Conservation (phyloP, 495 filamentous ascomycete genomes). For the Aspergillus mulundensis region DNA sequence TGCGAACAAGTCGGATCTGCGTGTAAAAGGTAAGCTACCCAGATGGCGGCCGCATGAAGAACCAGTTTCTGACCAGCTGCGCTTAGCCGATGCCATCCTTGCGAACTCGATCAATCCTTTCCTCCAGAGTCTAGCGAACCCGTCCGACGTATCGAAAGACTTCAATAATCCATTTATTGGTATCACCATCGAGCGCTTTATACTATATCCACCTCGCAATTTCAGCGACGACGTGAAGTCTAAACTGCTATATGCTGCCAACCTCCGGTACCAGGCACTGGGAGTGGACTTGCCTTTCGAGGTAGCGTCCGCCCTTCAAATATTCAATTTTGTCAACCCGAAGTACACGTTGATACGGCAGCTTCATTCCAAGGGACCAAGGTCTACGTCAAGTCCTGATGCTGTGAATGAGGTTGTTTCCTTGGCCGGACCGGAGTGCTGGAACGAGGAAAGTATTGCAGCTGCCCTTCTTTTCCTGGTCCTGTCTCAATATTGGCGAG, state of each 20-base stretch:
- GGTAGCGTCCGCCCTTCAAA: slow-evolving; percentile 67
- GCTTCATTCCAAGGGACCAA: slow-evolving; percentile 70
- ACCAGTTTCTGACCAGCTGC: slow-evolving; percentile 24
- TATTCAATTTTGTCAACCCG: slow-evolving; percentile 64
- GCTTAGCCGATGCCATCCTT: slow-evolving; percentile 75
- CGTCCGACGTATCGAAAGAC: slow-evolving; percentile 58
- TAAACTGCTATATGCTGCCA: slow-evolving; percentile 62
- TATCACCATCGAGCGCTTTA: slow-evolving; percentile 73
- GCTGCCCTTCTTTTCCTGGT: slow-evolving; percentile 80
- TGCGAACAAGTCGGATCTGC: slow-evolving; percentile 70
- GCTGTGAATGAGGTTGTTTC: slow-evolving; percentile 59
- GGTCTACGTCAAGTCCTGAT: slow-evolving; percentile 50
- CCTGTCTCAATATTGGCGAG: slow-evolving; percentile 58
- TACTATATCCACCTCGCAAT: slow-evolving; percentile 73
- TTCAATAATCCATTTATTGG: slow-evolving; percentile 63
- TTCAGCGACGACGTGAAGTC: slow-evolving; percentile 72
- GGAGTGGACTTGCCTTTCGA: slow-evolving; percentile 62
- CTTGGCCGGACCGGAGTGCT: slow-evolving; percentile 60
- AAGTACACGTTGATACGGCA: slow-evolving; percentile 66
- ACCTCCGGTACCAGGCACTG: slow-evolving; percentile 61
- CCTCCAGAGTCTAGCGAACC: slow-evolving; percentile 61
- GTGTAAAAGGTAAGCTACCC: slow-evolving; percentile 72
- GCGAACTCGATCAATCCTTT: slow-evolving; percentile 70
- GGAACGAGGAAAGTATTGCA: slow-evolving; percentile 78
- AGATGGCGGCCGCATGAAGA: not conserved